Percentiles rank a stretch among this genome's conserved stretches.
Conservation (phyloP, 2,329 filamentous ascomycete genomes). For the Tetracladium maxilliforme region DNA sequence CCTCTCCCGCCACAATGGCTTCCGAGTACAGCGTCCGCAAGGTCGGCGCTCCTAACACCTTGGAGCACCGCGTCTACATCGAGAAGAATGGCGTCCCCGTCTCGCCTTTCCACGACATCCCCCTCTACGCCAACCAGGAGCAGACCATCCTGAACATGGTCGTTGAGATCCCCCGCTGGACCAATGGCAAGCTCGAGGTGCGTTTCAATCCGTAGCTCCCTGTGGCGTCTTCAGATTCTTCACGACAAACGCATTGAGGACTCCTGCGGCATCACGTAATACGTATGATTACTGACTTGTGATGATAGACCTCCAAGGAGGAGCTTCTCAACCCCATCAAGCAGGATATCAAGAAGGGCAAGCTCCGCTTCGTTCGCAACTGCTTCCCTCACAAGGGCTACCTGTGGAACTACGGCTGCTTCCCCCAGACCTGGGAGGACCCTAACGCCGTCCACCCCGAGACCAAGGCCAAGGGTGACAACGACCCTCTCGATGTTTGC, state of each 20-base stretch:
- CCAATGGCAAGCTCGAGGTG: constrained; percentile 99
- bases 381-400: constrained; percentile 99
- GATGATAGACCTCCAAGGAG: constrained; percentile 83
- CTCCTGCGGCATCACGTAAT: too few relatives aligned
- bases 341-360: constrained; percentile 99
- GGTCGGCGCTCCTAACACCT: constrained; percentile 77
- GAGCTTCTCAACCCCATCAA: constrained; percentile 98
- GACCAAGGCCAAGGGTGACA: constrained; percentile 99
- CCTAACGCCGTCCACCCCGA: constrained; percentile 91
- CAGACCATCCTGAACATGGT: constrained; percentile 98
- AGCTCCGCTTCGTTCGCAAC: constrained; percentile 98
- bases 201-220: constrained; percentile 15
- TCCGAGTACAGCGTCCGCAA: constrained; percentile 68
- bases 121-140: constrained; percentile 92
- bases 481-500: constrained; percentile 97
- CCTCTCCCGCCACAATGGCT: constrained; percentile 32
- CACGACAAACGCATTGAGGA: too few relatives aligned
- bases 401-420: constrained; percentile 99
- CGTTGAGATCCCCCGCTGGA: constrained; percentile 98
- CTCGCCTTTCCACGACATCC: constrained; percentile 97
- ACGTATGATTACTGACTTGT: too few relatives aligned
- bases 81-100: constrained; percentile 92
- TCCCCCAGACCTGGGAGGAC: constrained; percentile 99
- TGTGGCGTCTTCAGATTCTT: constrained; percentile 1
- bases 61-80: constrained; percentile 94